A percentile compares a stretch with the other conserved stretches of the same genome.
These are phyloP conservation scores for Chaetomiaceae sp. DNA, from an alignment of 2,329 filamentous ascomycete genomes.

Conservation along the genomic window DNA sequence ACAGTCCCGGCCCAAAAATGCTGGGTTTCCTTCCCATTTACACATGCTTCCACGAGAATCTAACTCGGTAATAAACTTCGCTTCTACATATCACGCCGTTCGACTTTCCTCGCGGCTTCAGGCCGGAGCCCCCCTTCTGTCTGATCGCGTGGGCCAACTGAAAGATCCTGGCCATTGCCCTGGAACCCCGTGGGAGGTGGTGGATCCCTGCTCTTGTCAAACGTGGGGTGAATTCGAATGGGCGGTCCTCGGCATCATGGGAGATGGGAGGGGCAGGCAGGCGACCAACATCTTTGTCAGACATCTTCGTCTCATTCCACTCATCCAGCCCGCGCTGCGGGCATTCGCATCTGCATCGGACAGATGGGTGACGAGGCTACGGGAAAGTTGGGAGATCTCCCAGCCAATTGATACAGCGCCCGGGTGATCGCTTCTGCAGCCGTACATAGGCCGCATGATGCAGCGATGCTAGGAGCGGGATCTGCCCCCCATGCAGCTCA, in stretches of 20 bases:
- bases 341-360: slow-evolving; percentile 8
- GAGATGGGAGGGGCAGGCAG: slow-evolving; percentile 4
- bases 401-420: neutral
- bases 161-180: neutral
- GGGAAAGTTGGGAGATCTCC: neutral
- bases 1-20: too few species aligned
- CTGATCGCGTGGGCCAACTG: neutral
- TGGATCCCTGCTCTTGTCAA: neutral
- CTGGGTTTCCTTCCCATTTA: too few species aligned
- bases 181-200: neutral
- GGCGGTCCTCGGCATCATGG: slow-evolving; percentile 17
- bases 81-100: neutral
- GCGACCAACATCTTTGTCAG: neutral
- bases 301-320: neutral
- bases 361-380: slow-evolving; percentile 3
- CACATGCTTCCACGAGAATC: too few species aligned
- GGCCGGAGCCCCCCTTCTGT: neutral
- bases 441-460: neutral
- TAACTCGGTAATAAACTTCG: too few species aligned
- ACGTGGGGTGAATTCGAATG: slow-evolving; percentile 6
- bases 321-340: neutral
- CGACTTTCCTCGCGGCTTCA: neutral
- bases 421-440: neutral
- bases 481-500: neutral
- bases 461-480: too few species aligned